Conservation (phyloP, 2,329 filamentous ascomycete genomes). For the Hymenoscyphus linearis region DNA sequence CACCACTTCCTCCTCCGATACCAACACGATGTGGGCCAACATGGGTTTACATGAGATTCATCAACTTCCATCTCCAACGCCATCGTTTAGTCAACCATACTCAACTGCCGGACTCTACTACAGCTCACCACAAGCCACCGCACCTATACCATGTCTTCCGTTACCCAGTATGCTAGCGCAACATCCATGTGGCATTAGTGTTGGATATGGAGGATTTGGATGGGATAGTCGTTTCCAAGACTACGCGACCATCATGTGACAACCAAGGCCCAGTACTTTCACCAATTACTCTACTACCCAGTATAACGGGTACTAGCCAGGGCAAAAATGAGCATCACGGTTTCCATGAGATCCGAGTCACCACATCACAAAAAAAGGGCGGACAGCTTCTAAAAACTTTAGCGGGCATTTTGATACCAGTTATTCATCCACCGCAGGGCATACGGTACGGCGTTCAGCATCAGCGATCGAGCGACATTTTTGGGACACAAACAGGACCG, state of each 20-base stretch:
- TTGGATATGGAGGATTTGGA: conserved; percentile 72
- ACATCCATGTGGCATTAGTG: conserved; percentile 74
- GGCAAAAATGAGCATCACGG: conserved; percentile 23
- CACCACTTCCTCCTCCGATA: conserved; percentile 61
- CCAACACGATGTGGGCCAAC: conserved; percentile 71
- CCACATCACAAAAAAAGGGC: conserved; percentile 15
- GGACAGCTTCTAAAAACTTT: conserved; percentile 20
- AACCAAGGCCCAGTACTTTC: conserved; percentile 42
- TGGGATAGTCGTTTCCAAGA: conserved; percentile 77
- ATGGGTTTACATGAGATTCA: conserved; percentile 66
- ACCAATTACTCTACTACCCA: conserved; percentile 43
- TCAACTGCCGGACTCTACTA: conserved; percentile 72
- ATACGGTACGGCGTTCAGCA: conserved; percentile 27
- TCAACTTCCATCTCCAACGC: conserved; percentile 71
- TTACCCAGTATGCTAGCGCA: conserved; percentile 82
- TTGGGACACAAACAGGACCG: conserved; percentile 24
- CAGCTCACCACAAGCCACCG: conserved; percentile 68
- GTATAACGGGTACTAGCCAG: conserved; percentile 39
- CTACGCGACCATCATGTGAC: conserved; percentile 84
- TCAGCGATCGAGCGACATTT: conserved; percentile 30
- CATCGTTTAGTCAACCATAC: conserved; percentile 74
- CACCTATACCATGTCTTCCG: conserved; percentile 70
- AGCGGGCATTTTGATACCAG: conserved; percentile 32
- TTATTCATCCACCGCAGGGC: conserved; percentile 17
- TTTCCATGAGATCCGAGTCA: conserved; percentile 14